Evolutionary conservation across 2,329 filamentous ascomycete genomes (phyloP), one percentile per base, ranked within the genome.

Genomic region (Daldinia sp.): DNA sequence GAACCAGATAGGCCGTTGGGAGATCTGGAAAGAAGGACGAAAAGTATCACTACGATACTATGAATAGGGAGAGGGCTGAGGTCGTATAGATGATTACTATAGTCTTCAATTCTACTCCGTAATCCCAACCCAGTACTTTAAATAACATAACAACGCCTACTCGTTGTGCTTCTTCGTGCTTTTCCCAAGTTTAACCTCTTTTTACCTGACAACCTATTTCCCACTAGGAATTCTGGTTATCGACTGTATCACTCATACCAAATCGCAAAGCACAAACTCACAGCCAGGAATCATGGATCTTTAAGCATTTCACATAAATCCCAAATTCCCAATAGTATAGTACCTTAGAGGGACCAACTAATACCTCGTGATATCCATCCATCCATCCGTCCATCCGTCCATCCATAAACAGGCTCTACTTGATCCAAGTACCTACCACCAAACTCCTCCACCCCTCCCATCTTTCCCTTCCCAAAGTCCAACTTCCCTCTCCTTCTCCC

Each of bases 391-490:
- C 34, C 9, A 37, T 4, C 34, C 7, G 17, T 35, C 13, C 32
- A 35, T 35, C 15, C 32, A 32, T 11, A 10, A 35, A n/a, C 37
- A 41, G 6, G 17, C 11, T 25, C 43, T 48, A n/a, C 45, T 10
- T 13, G 3, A 29, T 23, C 39, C 4, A 43, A n/a, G 8, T 32
- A 8, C 17, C 62, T 73, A 82, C 80, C 80, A 82, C 61, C 76
- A 75, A 19, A 76, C 79, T 6, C 69, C 74, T 0, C 78, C 78
- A 6, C 78, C 80, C 19, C 70, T 72, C 15, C 77, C 76, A 64
- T 78, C 75, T 64, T 77, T 81, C n/a, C 66, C 45, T 23, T 66
- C 58, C 32, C 27, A 62, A 13, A 62, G 45, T 34, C 8, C n/a
- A 32, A 21, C 25, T 19, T 78, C 80, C 25, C 76, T 78, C 25